A percentile compares a stretch with the other conserved stretches of the same genome.
phyloP scores from a whole-genome alignment of 208 protist genomes.

The Strigomonas culicis region DNA sequence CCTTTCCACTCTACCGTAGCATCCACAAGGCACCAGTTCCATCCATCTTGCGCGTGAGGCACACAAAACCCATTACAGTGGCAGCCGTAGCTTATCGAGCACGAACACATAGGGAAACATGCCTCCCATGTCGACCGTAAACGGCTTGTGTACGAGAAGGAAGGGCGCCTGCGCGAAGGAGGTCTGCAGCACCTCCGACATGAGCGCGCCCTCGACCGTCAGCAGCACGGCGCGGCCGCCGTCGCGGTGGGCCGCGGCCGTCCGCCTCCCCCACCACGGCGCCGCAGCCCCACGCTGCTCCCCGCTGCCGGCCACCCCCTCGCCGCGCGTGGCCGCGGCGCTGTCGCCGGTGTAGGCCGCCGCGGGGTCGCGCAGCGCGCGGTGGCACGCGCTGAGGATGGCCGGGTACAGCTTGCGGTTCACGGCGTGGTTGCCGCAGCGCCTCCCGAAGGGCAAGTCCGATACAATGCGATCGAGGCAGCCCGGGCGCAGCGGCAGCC shows the following conservation, averaged over 20 bases:
- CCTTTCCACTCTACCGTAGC: not conserved
- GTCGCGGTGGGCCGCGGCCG: no score
- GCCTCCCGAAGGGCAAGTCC: slow-evolving; percentile 63
- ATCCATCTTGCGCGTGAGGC: no score
- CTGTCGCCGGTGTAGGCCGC: not conserved
- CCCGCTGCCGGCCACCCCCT: not conserved
- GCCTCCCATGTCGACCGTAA: slow-evolving; percentile 41
- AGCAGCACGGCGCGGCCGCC: slow-evolving; percentile 49
- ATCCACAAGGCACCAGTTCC: slow-evolving; percentile 2
- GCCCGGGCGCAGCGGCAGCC: slow-evolving; percentile 26
- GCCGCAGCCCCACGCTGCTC: not conserved
- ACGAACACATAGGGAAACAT: slow-evolving; percentile 58
- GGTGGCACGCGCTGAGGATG: slow-evolving; percentile 40
- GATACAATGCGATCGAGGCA: slow-evolving; percentile 53
- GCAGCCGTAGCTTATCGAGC: slow-evolving; percentile 23
- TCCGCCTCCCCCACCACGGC: slow-evolving; percentile 5
- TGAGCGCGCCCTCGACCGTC: slow-evolving; percentile 42
- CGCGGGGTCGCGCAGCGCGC: slow-evolving; percentile 22
- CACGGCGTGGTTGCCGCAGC: slow-evolving; percentile 46
- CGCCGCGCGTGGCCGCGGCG: not conserved
- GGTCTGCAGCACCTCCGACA: slow-evolving; percentile 26
- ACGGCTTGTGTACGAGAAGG: slow-evolving; percentile 25
- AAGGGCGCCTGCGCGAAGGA: slow-evolving; percentile 23
- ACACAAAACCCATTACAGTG: not conserved
- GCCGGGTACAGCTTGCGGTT: slow-evolving; percentile 47